Percentiles rank a stretch among this genome's conserved stretches.
Conservation (phyloP, 2,329 filamentous ascomycete genomes). For the Claviceps monticola region DNA sequence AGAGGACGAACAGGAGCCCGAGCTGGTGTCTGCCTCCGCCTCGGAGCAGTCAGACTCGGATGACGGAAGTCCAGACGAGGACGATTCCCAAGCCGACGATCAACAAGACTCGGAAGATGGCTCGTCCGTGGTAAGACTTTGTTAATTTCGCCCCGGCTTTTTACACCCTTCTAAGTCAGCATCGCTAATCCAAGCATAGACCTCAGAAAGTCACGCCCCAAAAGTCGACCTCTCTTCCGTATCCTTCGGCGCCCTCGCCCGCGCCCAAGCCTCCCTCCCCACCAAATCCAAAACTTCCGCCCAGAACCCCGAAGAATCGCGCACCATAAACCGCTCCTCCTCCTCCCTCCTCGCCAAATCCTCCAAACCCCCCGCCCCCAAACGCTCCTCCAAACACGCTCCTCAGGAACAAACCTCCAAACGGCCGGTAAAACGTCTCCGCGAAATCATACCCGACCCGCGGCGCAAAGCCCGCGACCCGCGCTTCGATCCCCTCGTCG, state of each 20-base stretch:
- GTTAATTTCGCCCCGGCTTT: neutral
- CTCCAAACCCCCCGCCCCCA: slow-evolving; percentile 9
- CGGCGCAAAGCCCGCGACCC: slow-evolving; percentile 63
- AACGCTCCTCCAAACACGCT: slow-evolving; percentile 67
- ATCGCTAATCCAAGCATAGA: slow-evolving; percentile 11
- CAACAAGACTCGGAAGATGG: slow-evolving; percentile 18
- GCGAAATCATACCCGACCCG: slow-evolving; percentile 49
- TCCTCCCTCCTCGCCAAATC: neutral
- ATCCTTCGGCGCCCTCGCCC: slow-evolving; percentile 81
- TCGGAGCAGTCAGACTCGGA: slow-evolving; percentile 12
- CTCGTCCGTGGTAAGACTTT: slow-evolving; percentile 15
- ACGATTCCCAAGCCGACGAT: slow-evolving; percentile 16
- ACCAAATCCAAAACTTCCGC: neutral
- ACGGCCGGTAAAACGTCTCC: slow-evolving; percentile 66
- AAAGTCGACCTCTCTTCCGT: slow-evolving; percentile 42
- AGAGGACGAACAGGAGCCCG: slow-evolving; percentile 29
- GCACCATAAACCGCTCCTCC: neutral
- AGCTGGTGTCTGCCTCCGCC: slow-evolving; percentile 16
- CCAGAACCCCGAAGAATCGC: neutral
- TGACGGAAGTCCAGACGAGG: slow-evolving; percentile 15
- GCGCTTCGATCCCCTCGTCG: slow-evolving; percentile 57
- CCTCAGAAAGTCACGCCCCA: slow-evolving; percentile 8
- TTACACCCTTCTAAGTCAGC: neutral
- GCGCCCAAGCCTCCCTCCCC: slow-evolving; percentile 61
- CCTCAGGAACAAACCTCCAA: slow-evolving; percentile 74